Base-by-base conservation (phyloP, 164 flowering plant genomes). In the Magnolia changhungtana region DNA sequence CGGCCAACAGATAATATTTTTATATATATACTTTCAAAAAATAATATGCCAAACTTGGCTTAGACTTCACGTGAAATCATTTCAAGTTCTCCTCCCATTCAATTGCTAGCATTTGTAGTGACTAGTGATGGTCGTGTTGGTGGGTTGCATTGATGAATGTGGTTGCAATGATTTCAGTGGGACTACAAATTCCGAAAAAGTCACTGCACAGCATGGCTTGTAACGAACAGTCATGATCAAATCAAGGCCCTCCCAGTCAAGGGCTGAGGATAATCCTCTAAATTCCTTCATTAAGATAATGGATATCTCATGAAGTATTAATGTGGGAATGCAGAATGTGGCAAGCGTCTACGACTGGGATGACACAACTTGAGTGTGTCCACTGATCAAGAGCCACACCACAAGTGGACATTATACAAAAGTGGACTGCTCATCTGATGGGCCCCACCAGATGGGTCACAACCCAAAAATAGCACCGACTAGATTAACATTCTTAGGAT, bases 31-130 rank as follows among this genome's bases (percentile, higher is more conserved):
- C 9, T 1, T 50, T 50, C 29, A 68, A 68, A 66, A 37, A 10
- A 29, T 0, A 29, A 16, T 16, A 18, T 67, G 74, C 77, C 75
- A 65, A 55, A 70, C 77, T 63, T 70, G 65, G 77, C 77, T 74
- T 55, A 21, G 50, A 59, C 21, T 27, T 71, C 79, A 66, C 49
- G 70, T 23, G 37, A 61, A 76, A 76, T 75, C 75, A 76, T 72
- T 63, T 11, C 8, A 19, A 10, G 63, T 50, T 10, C 72, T 24
- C 37, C 70, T 20, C 51, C 67, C 50, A 29, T 59, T 68, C 71
- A 68, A 72, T 67, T 71, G 50, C 72, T 71, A 59, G 29, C 29
- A 27, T 27, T 71, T 21, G 8, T 45, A 1, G 16, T 45, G 6
- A 6, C 64, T 50, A 50, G 70, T 71, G 45, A 75, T 37, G 7